Evolutionary conservation across 2,329 filamentous ascomycete species (phyloP).

Genomic region (Fonsecaea pugnacius): DNA sequence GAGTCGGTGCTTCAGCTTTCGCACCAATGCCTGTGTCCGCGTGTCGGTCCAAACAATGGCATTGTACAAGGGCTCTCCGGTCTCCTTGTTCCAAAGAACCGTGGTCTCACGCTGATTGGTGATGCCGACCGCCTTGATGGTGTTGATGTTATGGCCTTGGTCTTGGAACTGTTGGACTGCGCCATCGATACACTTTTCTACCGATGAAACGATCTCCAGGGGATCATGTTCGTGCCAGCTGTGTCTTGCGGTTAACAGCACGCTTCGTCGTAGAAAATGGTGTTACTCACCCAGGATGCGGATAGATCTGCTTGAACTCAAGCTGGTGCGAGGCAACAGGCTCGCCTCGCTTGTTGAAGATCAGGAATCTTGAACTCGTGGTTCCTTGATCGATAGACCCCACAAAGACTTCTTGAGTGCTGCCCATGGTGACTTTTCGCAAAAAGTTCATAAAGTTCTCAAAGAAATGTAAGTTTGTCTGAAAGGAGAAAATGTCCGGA

Average conservation of each 20-base stretch:
- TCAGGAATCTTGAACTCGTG: conserved; percentile 85
- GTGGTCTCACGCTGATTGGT: conserved; percentile 91
- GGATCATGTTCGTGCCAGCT: conserved; percentile 93
- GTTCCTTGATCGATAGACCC: conserved; percentile 91
- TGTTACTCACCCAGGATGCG: conserved; percentile 71
- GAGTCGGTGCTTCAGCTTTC: conserved; percentile 71
- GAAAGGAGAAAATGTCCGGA: conserved; percentile 8
- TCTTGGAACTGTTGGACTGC: conserved; percentile 72
- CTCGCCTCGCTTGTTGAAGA: conserved; percentile 79
- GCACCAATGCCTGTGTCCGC: conserved; percentile 73
- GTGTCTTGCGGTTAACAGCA: conserved; percentile 22
- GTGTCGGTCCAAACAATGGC: conserved; percentile 93
- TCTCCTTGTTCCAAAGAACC: conserved; percentile 79
- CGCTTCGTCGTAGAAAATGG: background rate
- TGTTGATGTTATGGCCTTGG: conserved; percentile 68
- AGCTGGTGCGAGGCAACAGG: conserved; percentile 83
- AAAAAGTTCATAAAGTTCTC: conserved; percentile 14
- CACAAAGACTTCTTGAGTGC: conserved; percentile 66
- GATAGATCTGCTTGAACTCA: conserved; percentile 83
- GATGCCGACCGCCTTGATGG: conserved; percentile 79
- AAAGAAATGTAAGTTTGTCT: background rate
- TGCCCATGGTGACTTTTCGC: conserved; percentile 28
- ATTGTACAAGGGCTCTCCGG: conserved; percentile 79
- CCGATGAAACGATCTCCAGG: conserved; percentile 72
- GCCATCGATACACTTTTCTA: conserved; percentile 77